phyloP scores from a whole-genome alignment of 1,139 yeast species.

The Geotrichum fermentans region DNA sequence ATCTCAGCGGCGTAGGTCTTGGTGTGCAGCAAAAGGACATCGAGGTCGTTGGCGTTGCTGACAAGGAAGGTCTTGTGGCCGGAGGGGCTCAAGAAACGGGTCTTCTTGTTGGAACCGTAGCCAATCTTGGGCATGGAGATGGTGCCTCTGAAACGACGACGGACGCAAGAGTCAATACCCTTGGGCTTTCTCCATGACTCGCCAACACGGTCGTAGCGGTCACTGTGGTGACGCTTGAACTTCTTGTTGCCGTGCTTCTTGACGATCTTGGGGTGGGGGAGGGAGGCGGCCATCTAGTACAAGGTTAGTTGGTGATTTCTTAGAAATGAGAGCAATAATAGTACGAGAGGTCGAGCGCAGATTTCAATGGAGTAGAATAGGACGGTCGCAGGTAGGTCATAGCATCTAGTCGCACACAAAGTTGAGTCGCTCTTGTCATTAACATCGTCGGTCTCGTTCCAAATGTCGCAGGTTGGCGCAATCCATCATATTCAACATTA shows the following conservation, averaged over 20 bases:
- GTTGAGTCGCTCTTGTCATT: no score
- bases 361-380: no score
- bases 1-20: slow-evolving; percentile 99
- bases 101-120: slow-evolving; percentile 99
- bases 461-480: no score
- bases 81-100: slow-evolving; percentile 92
- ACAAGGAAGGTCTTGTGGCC: slow-evolving; percentile 98
- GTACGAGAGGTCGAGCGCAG: no score
- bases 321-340: no score
- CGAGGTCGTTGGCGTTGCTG: slow-evolving; percentile 89
- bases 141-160: slow-evolving; percentile 99
- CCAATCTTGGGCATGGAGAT: slow-evolving; percentile 99
- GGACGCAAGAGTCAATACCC: slow-evolving; percentile 99
- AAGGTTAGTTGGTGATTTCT: no score
- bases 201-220: slow-evolving; percentile 96
- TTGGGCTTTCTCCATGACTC: slow-evolving; percentile 99
- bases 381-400: no score
- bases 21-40: slow-evolving; percentile 93
- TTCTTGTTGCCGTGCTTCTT: slow-evolving; percentile 93
- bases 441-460: no score
- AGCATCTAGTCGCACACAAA: no score
- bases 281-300: slow-evolving; percentile 91
- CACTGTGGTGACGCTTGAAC: slow-evolving; percentile 99
- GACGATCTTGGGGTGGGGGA: slow-evolving; percentile 98
- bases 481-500: no score